Conservation (phyloP, 305 asterid genomes). For the Fraxinus xanthoxyloides region DNA sequence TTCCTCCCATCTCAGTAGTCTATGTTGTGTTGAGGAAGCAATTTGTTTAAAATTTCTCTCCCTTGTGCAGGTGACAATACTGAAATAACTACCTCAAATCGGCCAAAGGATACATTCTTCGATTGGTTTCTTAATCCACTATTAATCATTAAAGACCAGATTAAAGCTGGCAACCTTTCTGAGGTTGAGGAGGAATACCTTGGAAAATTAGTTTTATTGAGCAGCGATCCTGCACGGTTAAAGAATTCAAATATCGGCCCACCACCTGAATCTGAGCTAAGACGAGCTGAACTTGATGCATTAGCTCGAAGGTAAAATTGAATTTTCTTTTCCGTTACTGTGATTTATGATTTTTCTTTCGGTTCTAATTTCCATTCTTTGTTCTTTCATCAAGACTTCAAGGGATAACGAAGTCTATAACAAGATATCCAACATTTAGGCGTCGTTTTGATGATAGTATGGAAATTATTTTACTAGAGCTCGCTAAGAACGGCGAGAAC, state of each 20-base stretch:
- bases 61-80: conserved; percentile 54
- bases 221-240: conserved; percentile 61
- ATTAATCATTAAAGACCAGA: conserved; percentile 65
- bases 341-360: neutral
- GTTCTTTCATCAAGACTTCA: conserved; percentile 45
- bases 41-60: conserved; percentile 1
- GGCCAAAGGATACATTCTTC: conserved; percentile 75
- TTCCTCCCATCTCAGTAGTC: neutral
- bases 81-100: conserved; percentile 74
- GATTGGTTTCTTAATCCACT: conserved; percentile 62
- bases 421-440: conserved; percentile 79
- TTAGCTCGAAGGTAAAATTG: conserved; percentile 77
- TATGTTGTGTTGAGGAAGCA: neutral
- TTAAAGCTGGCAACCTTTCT: conserved; percentile 71
- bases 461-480: conserved; percentile 54
- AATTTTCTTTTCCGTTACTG: neutral
- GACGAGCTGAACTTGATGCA: conserved; percentile 86
- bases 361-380: conserved; percentile 13
- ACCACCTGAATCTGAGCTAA: conserved; percentile 59
- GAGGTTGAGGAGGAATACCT: conserved; percentile 82
- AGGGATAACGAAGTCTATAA: conserved; percentile 84
- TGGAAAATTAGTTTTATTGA: conserved; percentile 55
- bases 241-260: conserved; percentile 41
- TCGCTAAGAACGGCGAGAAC: conserved; percentile 43
- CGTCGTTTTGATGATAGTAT: conserved; percentile 76